These are phyloP conservation scores for Phlebiopsis flavidoalba DNA, from an alignment of 768 basidiomycete genomes.

Conservation along the genomic window DNA sequence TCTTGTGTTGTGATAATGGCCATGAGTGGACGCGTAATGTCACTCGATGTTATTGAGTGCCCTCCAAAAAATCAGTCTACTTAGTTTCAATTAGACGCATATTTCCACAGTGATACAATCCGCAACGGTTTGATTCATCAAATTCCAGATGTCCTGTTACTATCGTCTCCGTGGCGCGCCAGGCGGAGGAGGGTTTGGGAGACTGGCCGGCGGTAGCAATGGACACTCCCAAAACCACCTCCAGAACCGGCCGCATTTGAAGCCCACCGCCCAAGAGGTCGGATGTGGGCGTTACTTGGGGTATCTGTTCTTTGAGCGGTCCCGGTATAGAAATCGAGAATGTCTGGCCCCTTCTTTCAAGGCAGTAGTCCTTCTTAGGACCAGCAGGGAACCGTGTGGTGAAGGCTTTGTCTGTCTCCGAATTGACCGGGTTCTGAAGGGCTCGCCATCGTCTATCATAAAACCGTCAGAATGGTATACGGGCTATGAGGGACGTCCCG, in stretches of 20 bases:
- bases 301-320: constrained; percentile 41
- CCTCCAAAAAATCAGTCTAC: not conserved
- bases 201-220: constrained; percentile 75
- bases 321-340: constrained; percentile 91
- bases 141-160: not conserved
- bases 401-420: constrained; percentile 33
- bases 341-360: constrained; percentile 87
- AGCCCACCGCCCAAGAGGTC: constrained; percentile 22
- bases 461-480: not conserved
- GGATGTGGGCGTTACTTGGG: constrained; percentile 34
- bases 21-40: no score
- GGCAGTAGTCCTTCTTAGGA: constrained; percentile 88
- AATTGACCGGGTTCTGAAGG: constrained; percentile 46
- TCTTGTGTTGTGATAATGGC: no score
- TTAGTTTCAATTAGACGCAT: not conserved
- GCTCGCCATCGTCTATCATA: constrained; percentile 56
- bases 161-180: constrained; percentile 47
- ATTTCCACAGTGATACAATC: not conserved
- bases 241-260: constrained; percentile 9
- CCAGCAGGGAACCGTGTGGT: constrained; percentile 72
- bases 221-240: constrained; percentile 37
- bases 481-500: not conserved
- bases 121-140: not conserved
- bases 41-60: no score
- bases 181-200: no score